Conservation (phyloP, 1,284 basidiomycete species). For the Irpex rosettiformis region DNA sequence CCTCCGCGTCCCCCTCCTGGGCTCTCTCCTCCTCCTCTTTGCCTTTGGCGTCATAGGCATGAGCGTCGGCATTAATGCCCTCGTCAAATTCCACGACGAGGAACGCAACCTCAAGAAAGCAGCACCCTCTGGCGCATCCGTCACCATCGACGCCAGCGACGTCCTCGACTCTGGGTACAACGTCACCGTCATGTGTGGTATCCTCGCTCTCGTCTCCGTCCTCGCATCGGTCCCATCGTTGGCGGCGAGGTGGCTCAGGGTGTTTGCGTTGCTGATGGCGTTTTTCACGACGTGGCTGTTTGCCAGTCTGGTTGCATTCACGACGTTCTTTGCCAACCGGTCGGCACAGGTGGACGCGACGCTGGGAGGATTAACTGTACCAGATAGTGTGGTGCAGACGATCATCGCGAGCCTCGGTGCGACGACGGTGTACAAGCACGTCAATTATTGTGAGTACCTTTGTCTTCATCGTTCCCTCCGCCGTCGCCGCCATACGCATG, state of each 20-base stretch:
- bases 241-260: constrained; percentile 25
- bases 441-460: constrained; percentile 40
- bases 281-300: constrained; percentile 50
- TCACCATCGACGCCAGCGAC: constrained; percentile 35
- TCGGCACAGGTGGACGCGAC: constrained; percentile 43
- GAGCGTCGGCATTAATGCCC: constrained; percentile 36
- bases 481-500: no score
- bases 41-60: constrained; percentile 33
- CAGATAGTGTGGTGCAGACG: constrained; percentile 35
- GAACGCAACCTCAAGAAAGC: constrained; percentile 23
- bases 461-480: background rate
- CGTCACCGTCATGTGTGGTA: constrained; percentile 39
- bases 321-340: constrained; percentile 47
- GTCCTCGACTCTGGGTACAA: constrained; percentile 43
- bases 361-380: constrained; percentile 35
- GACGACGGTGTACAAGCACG: constrained; percentile 43
- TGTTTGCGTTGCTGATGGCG: constrained; percentile 38
- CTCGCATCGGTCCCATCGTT: constrained; percentile 28
- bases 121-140: constrained; percentile 27
- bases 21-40: constrained; percentile 33
- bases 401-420: constrained; percentile 38
- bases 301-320: constrained; percentile 49
- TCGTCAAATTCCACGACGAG: constrained; percentile 36
- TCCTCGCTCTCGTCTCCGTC: constrained; percentile 39
- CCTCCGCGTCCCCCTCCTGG: constrained; percentile 26